These are phyloP conservation scores for Phlyctochytrium bullatum DNA, from an alignment of 192 early-diverging fungal species.

Conservation along the genomic window DNA sequence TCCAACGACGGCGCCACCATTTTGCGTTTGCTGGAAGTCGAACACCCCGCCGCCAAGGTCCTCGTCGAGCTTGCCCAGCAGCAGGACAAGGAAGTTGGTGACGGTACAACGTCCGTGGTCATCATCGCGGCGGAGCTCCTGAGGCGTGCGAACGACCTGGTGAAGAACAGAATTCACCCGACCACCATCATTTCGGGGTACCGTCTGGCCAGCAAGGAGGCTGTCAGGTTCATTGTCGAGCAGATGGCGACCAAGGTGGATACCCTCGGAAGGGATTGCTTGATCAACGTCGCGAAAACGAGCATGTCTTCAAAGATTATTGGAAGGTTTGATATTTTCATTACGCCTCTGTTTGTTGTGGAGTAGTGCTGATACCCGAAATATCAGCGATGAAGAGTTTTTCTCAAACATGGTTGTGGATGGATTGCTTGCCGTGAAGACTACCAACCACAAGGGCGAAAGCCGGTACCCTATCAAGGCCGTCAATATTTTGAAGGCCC, in stretches of 20 bases:
- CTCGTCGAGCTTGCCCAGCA: conserved; percentile 98
- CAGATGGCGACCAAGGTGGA: conserved; percentile 96
- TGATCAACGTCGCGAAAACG: conserved; percentile 97
- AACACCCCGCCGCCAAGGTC: conserved; percentile 96
- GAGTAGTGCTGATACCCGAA: too few relatives aligned
- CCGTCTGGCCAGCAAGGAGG: conserved; percentile 93
- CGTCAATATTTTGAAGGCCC: conserved; percentile 96
- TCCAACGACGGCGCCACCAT: conserved; percentile 99
- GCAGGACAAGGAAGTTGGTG: conserved; percentile 99
- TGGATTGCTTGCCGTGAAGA: conserved; percentile 90
- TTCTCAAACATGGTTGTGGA: conserved; percentile 96
- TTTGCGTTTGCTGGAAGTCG: conserved; percentile 92
- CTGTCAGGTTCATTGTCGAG: conserved; percentile 96
- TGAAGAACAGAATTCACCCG: conserved; percentile 99
- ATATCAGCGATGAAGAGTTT: conserved; percentile 85
- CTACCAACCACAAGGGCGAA: conserved; percentile 77
- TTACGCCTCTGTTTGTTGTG: conserved; percentile 3
- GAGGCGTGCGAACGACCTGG: conserved; percentile 91
- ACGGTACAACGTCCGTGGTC: conserved; percentile 99
- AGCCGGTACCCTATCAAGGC: conserved; percentile 94
- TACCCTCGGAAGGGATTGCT: conserved; percentile 83
- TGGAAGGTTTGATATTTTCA: conserved; percentile 70
- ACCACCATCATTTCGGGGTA: conserved; percentile 99
- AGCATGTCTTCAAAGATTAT: conserved; percentile 98
- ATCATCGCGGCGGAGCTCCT: conserved; percentile 98